Evolutionary conservation across 176 grass and related monocot genomes (phyloP).

Genomic region (Ensete glaucum): DNA sequence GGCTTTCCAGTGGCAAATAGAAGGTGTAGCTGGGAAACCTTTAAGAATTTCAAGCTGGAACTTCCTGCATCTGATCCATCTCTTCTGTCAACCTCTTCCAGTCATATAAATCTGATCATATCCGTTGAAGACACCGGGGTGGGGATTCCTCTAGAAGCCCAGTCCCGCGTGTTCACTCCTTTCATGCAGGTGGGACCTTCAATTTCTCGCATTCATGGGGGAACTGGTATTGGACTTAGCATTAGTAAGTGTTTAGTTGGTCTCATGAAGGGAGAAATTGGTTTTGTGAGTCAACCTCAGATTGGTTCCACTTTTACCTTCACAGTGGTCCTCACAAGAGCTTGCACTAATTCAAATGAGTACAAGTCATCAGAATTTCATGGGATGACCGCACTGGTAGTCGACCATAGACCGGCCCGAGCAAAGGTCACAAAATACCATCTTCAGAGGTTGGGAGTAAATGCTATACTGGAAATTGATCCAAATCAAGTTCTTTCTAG

Average conservation of each 20-base stretch:
- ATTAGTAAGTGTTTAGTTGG: conserved; percentile 95
- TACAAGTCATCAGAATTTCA: conserved; percentile 51
- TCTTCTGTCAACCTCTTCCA: conserved; percentile 37
- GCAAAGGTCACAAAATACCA: conserved; percentile 80
- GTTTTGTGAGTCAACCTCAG: conserved; percentile 53
- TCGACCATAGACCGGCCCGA: conserved; percentile 65
- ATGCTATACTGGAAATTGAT: conserved; percentile 44
- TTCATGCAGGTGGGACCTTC: conserved; percentile 97
- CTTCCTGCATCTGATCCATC: conserved; percentile 36
- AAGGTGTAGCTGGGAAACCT: conserved; percentile 63
- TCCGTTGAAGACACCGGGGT: conserved; percentile 97
- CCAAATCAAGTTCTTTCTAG: conserved; percentile 47
- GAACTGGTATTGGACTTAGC: conserved; percentile 91
- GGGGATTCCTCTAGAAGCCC: conserved; percentile 80
- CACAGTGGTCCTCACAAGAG: conserved; percentile 50
- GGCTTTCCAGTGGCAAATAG: conserved; percentile 44
- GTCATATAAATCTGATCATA: conserved; percentile 68
- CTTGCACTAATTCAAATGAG: conserved; percentile 29
- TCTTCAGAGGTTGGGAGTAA: conserved; percentile 80
- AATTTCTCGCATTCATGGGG: conserved; percentile 87
- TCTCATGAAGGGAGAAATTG: conserved; percentile 97
- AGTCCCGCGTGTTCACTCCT: conserved; percentile 79
- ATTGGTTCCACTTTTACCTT: conserved; percentile 97
- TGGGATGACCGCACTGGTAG: conserved; percentile 68
- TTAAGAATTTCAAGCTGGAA: conserved; percentile 42